Conservation (phyloP, 495 filamentous ascomycete genomes). For the Penicillium bialowiezense region DNA sequence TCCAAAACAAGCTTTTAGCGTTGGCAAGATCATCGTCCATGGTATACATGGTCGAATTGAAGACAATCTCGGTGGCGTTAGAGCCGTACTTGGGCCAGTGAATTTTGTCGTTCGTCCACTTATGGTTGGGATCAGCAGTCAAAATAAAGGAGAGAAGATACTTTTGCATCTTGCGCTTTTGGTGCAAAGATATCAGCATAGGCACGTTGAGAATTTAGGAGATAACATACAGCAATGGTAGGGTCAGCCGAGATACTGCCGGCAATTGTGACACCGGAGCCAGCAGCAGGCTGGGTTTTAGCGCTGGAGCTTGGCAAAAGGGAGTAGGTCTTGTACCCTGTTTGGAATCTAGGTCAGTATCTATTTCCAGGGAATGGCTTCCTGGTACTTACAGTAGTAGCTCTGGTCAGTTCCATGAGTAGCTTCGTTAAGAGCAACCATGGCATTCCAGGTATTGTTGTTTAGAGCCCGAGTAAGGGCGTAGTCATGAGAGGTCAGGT, state of each 20-base stretch:
- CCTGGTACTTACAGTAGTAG: constrained; percentile 22
- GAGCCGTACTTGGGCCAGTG: constrained; percentile 32
- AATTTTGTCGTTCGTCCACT: constrained; percentile 29
- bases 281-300: constrained; percentile 2
- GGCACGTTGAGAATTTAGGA: too few relatives aligned
- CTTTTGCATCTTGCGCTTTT: constrained; percentile 24
- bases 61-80: constrained; percentile 21
- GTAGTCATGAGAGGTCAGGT: constrained; percentile 30
- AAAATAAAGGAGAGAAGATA: constrained; percentile 34
- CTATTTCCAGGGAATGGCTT: background rate
- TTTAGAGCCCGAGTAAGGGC: constrained; percentile 29
- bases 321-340: constrained; percentile 30
- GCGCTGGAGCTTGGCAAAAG: constrained; percentile 9
- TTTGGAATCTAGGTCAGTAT: background rate
- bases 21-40: constrained; percentile 29
- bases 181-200: background rate
- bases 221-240: constrained; percentile 10
- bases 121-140: constrained; percentile 33
- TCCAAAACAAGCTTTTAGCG: constrained; percentile 28
- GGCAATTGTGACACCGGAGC: constrained; percentile 7
- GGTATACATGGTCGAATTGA: constrained; percentile 30
- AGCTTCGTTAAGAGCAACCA: constrained; percentile 24
- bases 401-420: constrained; percentile 34
- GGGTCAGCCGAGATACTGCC: constrained; percentile 8
- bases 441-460: constrained; percentile 34